Percentiles rank a stretch among this genome's conserved stretches.
These are phyloP conservation scores for Umbelopsis sp. DNA, from an alignment of 192 early-diverging fungal species.

Conservation along the genomic window DNA sequence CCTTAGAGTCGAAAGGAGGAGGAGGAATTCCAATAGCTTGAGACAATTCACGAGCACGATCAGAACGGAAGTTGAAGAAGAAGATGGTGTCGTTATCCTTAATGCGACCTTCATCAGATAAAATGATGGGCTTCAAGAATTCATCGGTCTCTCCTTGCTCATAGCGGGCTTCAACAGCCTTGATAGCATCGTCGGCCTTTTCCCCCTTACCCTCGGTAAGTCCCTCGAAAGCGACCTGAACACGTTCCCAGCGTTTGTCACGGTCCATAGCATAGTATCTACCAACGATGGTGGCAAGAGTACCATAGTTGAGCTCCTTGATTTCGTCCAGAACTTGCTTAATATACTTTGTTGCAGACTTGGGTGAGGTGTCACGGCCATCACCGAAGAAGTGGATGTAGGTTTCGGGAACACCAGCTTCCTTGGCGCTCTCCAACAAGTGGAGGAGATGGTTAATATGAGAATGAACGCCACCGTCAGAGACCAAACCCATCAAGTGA, in stretches of 20 bases:
- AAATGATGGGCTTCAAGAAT: slow-evolving; percentile 98
- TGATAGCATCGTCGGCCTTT: slow-evolving; percentile 62
- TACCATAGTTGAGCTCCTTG: slow-evolving; percentile 74
- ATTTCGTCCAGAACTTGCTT: slow-evolving; percentile 67
- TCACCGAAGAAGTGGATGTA: slow-evolving; percentile 98
- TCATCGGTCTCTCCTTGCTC: slow-evolving; percentile 95
- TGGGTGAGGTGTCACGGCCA: slow-evolving; percentile 95
- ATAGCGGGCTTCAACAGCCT: slow-evolving; percentile 85
- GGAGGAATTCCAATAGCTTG: slow-evolving; percentile 87
- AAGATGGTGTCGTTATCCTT: slow-evolving; percentile 86
- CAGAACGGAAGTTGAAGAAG: slow-evolving; percentile 98
- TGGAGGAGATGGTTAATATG: slow-evolving; percentile 91
- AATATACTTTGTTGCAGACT: slow-evolving; percentile 82
- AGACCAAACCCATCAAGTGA: slow-evolving; percentile 92
- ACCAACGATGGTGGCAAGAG: slow-evolving; percentile 90
- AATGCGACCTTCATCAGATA: slow-evolving; percentile 77
- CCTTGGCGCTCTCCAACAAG: slow-evolving; percentile 84
- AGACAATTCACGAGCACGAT: slow-evolving; percentile 95
- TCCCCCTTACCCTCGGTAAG: slow-evolving; percentile 82
- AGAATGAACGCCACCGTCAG: slow-evolving; percentile 98
- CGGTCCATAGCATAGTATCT: slow-evolving; percentile 99
- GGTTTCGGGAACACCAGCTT: slow-evolving; percentile 77
- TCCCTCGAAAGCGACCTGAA: slow-evolving; percentile 93
- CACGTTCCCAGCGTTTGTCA: slow-evolving; percentile 99
- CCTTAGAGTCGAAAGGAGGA: slow-evolving; percentile 77